phyloP scores from a whole-genome alignment of 495 filamentous ascomycete species.

The Xylaria castorea region DNA sequence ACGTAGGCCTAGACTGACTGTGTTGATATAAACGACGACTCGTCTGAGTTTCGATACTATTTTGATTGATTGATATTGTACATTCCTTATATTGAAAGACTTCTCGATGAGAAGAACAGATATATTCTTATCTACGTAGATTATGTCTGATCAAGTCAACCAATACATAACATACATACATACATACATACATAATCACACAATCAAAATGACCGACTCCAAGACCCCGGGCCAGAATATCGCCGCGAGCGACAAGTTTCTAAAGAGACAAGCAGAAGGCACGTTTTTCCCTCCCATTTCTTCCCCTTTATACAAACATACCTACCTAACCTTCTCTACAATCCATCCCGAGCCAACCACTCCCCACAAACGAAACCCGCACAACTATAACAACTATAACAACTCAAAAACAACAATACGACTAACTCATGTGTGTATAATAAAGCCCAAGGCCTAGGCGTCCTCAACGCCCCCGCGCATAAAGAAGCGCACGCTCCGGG shows the following conservation, averaged over 20 bases:
- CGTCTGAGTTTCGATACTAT: neutral
- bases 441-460: slow-evolving; percentile 35
- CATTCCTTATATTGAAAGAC: neutral
- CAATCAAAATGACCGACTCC: slow-evolving; percentile 27
- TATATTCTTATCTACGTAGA: neutral
- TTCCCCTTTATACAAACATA: no score
- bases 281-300: neutral
- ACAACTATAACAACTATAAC: no score
- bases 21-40: neutral
- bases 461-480: slow-evolving; percentile 32
- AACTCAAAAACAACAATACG: neutral
- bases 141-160: neutral
- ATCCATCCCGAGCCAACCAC: no score
- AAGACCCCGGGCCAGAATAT: slow-evolving; percentile 36
- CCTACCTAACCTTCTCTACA: neutral
- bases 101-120: neutral
- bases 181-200: neutral
- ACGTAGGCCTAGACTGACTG: neutral
- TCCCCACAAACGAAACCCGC: neutral
- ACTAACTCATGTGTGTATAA: neutral
- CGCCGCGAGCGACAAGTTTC: slow-evolving; percentile 36
- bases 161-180: neutral
- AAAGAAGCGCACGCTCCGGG: slow-evolving; percentile 32
- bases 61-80: neutral
- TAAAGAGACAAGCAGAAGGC: slow-evolving; percentile 35